phyloP scores from a whole-genome alignment of 192 early-diverging fungal genomes.

The Coemansia sp. region DNA sequence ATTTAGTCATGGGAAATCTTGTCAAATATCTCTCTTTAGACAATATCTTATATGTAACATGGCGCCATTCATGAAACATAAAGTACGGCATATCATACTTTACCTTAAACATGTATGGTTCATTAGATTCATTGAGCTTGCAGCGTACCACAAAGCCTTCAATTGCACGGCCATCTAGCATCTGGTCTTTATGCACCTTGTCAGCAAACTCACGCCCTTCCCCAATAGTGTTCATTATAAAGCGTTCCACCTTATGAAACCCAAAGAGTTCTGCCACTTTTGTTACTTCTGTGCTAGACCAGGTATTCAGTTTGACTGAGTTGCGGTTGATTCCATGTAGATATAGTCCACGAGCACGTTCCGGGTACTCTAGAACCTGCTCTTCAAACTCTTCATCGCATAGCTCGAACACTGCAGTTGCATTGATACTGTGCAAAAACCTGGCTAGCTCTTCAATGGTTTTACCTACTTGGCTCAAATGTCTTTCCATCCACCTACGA shows the following conservation, averaged over 20 bases:
- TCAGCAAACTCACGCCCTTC: constrained; percentile 72
- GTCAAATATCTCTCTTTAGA: constrained; percentile 43
- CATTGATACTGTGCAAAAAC: constrained; percentile 68
- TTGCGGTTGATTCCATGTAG: constrained; percentile 92
- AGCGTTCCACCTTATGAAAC: constrained; percentile 57
- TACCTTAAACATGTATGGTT: constrained; percentile 78
- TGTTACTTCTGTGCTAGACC: constrained; percentile 61
- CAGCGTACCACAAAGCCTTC: constrained; percentile 97
- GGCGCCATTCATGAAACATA: constrained; percentile 94
- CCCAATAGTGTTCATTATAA: constrained; percentile 55
- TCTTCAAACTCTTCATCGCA: constrained; percentile 96
- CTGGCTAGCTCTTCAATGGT: constrained; percentile 64
- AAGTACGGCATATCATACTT: constrained; percentile 94
- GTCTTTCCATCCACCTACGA: constrained; percentile 72
- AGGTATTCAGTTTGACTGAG: constrained; percentile 64
- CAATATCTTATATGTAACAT: constrained; percentile 73
- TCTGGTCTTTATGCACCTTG: constrained; percentile 60
- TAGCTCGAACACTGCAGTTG: constrained; percentile 80
- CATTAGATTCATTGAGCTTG: constrained; percentile 18
- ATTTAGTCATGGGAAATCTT: constrained; percentile 59
- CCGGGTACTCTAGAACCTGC: constrained; percentile 84
- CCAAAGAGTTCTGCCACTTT: constrained; percentile 73
- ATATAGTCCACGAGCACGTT: constrained; percentile 76
- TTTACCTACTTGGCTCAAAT: constrained; percentile 56
- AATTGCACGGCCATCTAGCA: constrained; percentile 69